Evolutionary conservation across 768 basidiomycete species (phyloP).

Genomic region (Suillus ampliporus): DNA sequence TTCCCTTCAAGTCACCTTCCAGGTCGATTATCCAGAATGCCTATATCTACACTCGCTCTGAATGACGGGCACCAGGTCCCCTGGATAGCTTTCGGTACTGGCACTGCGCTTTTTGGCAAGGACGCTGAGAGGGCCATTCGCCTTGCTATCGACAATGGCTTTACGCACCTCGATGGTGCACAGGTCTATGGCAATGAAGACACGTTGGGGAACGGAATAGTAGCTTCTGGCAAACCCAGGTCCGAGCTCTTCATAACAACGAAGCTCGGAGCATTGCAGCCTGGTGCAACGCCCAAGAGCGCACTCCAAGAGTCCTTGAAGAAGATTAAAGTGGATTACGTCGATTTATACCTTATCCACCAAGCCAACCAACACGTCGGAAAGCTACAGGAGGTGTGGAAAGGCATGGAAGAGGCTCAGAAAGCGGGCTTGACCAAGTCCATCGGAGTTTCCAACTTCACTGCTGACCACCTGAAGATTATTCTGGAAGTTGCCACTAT

Average conservation of each 20-base stretch:
- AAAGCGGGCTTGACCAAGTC: slow-evolving; percentile 44
- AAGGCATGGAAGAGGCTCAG: slow-evolving; percentile 62
- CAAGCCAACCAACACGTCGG: slow-evolving; percentile 43
- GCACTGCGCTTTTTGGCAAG: slow-evolving; percentile 53
- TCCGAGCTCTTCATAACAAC: slow-evolving; percentile 67
- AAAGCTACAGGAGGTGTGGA: slow-evolving; percentile 59
- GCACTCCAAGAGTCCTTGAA: slow-evolving; percentile 58
- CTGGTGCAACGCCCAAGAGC: slow-evolving; percentile 52
- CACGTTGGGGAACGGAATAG: slow-evolving; percentile 55
- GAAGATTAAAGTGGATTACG: slow-evolving; percentile 57
- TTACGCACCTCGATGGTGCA: slow-evolving; percentile 70
- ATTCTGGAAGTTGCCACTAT: slow-evolving; percentile 51
- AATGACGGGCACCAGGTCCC: slow-evolving; percentile 62
- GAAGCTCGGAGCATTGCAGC: slow-evolving; percentile 45
- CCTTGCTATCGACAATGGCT: slow-evolving; percentile 58
- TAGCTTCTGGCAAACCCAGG: slow-evolving; percentile 54
- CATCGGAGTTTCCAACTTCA: slow-evolving; percentile 65
- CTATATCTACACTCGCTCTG: slow-evolving; percentile 45
- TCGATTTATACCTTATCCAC: slow-evolving; percentile 73
- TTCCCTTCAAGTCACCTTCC: slow-evolving; percentile 15
- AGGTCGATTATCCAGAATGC: slow-evolving; percentile 23
- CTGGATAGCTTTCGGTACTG: slow-evolving; percentile 67
- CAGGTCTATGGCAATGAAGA: slow-evolving; percentile 64
- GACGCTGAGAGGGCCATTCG: slow-evolving; percentile 48
- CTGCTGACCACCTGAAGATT: slow-evolving; percentile 45